A percentile compares a stretch with the other conserved stretches of the same genome.
Evolutionary conservation across 2,329 filamentous ascomycete genomes (phyloP).

Genomic region (Calonectria crousiana): DNA sequence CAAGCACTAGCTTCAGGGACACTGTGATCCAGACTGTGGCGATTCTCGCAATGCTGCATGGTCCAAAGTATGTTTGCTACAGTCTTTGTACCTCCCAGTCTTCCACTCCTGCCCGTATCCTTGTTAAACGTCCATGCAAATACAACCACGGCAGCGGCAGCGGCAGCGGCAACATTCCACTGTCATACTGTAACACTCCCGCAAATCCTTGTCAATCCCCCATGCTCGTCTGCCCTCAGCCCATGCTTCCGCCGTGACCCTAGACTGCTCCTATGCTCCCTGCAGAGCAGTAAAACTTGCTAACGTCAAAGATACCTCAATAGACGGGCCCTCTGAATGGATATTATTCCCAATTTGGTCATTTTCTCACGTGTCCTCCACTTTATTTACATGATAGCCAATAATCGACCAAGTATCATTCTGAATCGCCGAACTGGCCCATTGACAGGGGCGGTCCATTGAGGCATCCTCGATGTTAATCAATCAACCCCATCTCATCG

Average conservation of each 20-base stretch:
- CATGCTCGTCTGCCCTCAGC: background rate
- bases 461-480: background rate
- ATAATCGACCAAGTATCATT: too few species aligned
- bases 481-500: constrained; percentile 6
- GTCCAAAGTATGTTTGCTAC: background rate
- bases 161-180: background rate
- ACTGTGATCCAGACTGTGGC: constrained; percentile 22
- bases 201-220: constrained; percentile 1
- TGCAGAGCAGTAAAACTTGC: constrained; percentile 9
- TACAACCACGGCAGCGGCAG: constrained; percentile 4
- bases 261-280: constrained; percentile 12
- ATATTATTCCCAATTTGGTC: too few species aligned
- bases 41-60: background rate
- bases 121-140: background rate
- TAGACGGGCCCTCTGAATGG: too few species aligned
- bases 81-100: background rate
- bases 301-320: background rate
- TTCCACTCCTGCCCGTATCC: constrained; percentile 2
- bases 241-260: constrained; percentile 10
- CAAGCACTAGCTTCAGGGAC: constrained; percentile 5
- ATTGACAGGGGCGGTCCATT: too few species aligned
- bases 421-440: too few species aligned
- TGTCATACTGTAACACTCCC: constrained; percentile 4
- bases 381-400: too few species aligned
- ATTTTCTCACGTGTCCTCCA: too few species aligned